A percentile compares a stretch with the other conserved stretches of the same genome.
phyloP scores from a whole-genome alignment of 202 grass and related monocot genomes.

The Alloteropsis angusta region DNA sequence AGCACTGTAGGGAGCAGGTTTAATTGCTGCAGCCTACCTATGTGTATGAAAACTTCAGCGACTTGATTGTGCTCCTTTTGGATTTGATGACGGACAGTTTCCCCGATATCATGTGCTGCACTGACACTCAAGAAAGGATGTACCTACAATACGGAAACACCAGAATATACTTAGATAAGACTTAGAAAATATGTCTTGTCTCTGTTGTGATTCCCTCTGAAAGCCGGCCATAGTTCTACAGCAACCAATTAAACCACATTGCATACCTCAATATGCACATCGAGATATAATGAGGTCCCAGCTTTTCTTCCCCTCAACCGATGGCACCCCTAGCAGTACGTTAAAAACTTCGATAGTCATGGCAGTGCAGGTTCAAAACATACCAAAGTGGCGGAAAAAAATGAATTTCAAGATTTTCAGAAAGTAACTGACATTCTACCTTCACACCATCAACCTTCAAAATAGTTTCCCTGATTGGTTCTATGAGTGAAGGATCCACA shows the following conservation, averaged over 20 bases:
- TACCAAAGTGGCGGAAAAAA: background rate
- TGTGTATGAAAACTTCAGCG: conserved; percentile 90
- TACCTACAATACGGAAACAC: conserved; percentile 42
- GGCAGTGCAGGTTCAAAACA: background rate
- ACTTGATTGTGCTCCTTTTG: conserved; percentile 78
- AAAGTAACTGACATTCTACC: conserved; percentile 40
- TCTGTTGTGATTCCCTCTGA: background rate
- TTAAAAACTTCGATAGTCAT: background rate
- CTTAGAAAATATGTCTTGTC: background rate
- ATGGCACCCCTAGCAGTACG: conserved; percentile 68
- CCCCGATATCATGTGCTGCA: conserved; percentile 90
- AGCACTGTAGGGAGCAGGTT: too few species aligned
- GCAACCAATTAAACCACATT: conserved; percentile 21
- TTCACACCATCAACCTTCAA: conserved; percentile 87
- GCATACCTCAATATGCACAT: conserved; percentile 94
- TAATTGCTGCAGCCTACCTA: conserved; percentile 40
- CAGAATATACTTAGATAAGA: conserved; percentile 9
- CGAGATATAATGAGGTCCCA: conserved; percentile 84
- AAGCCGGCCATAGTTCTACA: conserved; percentile 5
- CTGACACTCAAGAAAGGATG: conserved; percentile 88
- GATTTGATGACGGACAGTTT: conserved; percentile 82
- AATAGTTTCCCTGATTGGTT: conserved; percentile 83
- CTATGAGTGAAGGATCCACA: conserved; percentile 55
- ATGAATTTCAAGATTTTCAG: background rate
- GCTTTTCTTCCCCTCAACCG: conserved; percentile 90